Evolutionary conservation across 2,329 filamentous ascomycete genomes (phyloP).

Genomic region (Trichoderma koningii): DNA sequence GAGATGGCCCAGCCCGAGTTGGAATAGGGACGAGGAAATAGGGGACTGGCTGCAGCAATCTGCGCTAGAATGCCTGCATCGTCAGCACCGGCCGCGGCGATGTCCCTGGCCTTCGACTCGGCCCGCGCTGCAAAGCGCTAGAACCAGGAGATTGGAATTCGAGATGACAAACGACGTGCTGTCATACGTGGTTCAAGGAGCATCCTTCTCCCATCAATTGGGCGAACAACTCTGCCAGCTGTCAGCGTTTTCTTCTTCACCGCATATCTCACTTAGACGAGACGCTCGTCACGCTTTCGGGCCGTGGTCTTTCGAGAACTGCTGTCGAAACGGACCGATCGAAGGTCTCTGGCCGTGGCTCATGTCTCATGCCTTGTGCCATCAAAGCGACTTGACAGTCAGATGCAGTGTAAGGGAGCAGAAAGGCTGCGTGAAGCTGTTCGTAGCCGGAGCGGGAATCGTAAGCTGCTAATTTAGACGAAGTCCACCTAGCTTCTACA

Average conservation of each 20-base stretch:
- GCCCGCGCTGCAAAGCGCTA: constrained; percentile 10
- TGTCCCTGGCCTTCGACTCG: constrained; percentile 15
- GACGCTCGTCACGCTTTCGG: neutral
- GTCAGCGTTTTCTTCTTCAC: neutral
- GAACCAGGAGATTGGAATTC: neutral
- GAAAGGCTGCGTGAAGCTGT: neutral
- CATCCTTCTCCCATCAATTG: neutral
- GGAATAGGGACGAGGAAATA: neutral
- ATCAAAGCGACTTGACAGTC: neutral
- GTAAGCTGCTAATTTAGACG: neutral
- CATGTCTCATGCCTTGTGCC: neutral
- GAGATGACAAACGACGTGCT: neutral
- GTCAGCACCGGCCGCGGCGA: constrained; percentile 19
- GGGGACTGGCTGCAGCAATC: constrained; percentile 1
- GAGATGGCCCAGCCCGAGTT: neutral
- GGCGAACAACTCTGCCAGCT: neutral
- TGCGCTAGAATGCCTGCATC: constrained; percentile 19
- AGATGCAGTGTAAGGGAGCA: neutral
- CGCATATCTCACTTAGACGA: neutral
- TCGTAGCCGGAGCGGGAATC: neutral
- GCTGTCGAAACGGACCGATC: constrained; percentile 14
- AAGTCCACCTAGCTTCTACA: neutral
- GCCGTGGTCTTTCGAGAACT: neutral
- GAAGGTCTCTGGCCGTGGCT: neutral
- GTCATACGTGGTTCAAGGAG: neutral